Conservation (phyloP, 176 grass and related monocot species). For the Eremochloa ophiuroides region DNA sequence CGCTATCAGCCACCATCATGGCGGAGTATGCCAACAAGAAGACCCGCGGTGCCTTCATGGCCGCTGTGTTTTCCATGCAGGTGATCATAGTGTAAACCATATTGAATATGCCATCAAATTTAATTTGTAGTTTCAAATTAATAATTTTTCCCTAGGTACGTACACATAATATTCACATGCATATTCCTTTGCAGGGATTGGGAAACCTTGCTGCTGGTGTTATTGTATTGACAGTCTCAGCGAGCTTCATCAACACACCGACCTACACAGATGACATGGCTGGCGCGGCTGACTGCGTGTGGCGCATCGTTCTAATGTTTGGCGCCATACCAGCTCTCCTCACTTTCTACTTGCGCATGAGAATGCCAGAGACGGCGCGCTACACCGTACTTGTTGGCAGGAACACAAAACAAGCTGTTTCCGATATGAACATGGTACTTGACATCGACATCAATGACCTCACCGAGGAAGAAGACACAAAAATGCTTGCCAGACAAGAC, state of each 20-base stretch:
- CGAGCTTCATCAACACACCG: not conserved
- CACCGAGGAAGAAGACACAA: too few relatives aligned
- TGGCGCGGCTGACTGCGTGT: constrained; percentile 36
- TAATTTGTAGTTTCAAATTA: too few relatives aligned
- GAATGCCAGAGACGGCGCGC: constrained; percentile 63
- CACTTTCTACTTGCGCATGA: constrained; percentile 53
- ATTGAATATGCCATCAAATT: too few relatives aligned
- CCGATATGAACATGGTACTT: too few relatives aligned
- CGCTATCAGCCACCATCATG: constrained; percentile 64
- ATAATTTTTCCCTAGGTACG: too few relatives aligned
- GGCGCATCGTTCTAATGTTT: constrained; percentile 61
- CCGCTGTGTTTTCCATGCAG: constrained; percentile 71
- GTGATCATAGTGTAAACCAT: not conserved
- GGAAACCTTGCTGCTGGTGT: not conserved
- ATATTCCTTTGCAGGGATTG: not conserved
- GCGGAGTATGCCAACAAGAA: constrained; percentile 90
- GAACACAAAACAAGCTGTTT: too few relatives aligned
- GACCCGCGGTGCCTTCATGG: constrained; percentile 73
- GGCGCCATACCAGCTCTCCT: constrained; percentile 46
- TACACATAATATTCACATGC: constrained; percentile 6
- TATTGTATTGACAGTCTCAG: not conserved
- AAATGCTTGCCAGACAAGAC: too few relatives aligned
- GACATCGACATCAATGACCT: too few relatives aligned
- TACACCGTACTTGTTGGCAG: constrained; percentile 45
- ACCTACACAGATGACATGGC: not conserved